Base-by-base conservation (phyloP, 2,329 filamentous ascomycete genomes). In the Pseudogymnoascus sp. region DNA sequence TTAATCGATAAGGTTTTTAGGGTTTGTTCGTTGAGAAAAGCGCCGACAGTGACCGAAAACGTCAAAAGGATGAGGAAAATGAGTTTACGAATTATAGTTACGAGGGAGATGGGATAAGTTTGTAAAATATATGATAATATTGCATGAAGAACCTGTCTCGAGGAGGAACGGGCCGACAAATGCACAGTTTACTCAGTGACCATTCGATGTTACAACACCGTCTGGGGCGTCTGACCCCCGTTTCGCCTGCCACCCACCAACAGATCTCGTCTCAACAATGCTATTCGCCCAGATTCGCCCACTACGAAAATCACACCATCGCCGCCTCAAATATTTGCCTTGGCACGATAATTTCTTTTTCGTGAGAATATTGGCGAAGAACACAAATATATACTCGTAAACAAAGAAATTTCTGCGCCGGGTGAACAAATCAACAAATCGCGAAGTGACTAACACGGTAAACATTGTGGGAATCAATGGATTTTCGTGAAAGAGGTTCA, bases 301-400 rank as follows among this genome's bases (percentile, higher is more conserved):
- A 34, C 49, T 56, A 49, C 49, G 28, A 34, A 31, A 56, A 56
- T 56, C 49, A 56, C 49, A 56, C 49, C 49, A 34, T 56, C 49
- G 49, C 49, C n/a, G 49, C 49, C 49, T 56, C 49, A 34, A 56
- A 34, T 31, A 34, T 34, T 56, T 5, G 2, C 25, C 49, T 56
- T 56, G 49, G 49, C 49, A 56, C 49, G 49, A 56, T 56, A 56
- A 56, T 56, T 34, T 56, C 28, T 56, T 56, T 56, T 56, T 56
- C 49, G 25, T 56, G 49, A 56, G n/a, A 56, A 34, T 34, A 56
- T 56, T 34, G 49, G 49, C 25, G 12, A 53, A 16, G 3, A 14
- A 8, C 49, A 56, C 28, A 56, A 56, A 34, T 34, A 18, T 34
- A 16, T 34, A 16, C 49, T 34, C 49, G 14, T 14, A 23, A 25